Evolutionary conservation across 805 yeast genomes (phyloP).

Genomic region (Debaryomyces maramus): DNA sequence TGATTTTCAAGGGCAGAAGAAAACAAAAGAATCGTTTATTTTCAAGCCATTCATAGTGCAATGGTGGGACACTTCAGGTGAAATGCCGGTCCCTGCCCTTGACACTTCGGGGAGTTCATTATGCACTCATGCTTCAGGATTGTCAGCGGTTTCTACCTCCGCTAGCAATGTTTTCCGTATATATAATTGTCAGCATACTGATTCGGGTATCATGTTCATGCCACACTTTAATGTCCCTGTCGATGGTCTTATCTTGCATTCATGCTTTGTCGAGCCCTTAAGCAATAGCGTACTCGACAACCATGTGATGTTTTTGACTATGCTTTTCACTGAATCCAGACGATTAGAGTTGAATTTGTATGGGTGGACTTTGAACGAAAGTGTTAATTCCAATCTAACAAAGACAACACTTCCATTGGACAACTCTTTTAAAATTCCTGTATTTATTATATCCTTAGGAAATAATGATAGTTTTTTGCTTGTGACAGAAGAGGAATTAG

Average conservation of each 20-base stretch:
- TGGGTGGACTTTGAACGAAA: constrained; percentile 42
- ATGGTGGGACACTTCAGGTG: constrained; percentile 44
- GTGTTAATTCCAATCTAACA: constrained; percentile 26
- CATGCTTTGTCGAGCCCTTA: constrained; percentile 44
- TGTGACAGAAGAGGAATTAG: constrained; percentile 32
- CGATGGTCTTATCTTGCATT: constrained; percentile 41
- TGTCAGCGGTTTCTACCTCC: constrained; percentile 39
- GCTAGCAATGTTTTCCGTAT: constrained; percentile 37
- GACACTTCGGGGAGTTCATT: constrained; percentile 29
- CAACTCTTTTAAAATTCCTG: constrained; percentile 42
- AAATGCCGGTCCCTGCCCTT: constrained; percentile 12
- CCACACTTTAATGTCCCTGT: constrained; percentile 40
- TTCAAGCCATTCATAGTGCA: constrained; percentile 48
- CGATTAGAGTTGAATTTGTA: constrained; percentile 38
- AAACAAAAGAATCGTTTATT: constrained; percentile 17
- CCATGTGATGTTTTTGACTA: constrained; percentile 33
- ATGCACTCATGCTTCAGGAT: constrained; percentile 38
- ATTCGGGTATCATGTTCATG: constrained; percentile 37
- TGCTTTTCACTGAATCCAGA: constrained; percentile 37
- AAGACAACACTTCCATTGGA: constrained; percentile 41
- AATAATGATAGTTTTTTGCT: constrained; percentile 39
- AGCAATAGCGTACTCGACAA: constrained; percentile 20
- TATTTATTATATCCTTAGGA: constrained; percentile 41
- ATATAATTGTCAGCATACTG: constrained; percentile 34
- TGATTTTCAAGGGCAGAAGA: constrained; percentile 6